Conservation (phyloP, 2,329 filamentous ascomycete species). For the Colletotrichum lentis region DNA sequence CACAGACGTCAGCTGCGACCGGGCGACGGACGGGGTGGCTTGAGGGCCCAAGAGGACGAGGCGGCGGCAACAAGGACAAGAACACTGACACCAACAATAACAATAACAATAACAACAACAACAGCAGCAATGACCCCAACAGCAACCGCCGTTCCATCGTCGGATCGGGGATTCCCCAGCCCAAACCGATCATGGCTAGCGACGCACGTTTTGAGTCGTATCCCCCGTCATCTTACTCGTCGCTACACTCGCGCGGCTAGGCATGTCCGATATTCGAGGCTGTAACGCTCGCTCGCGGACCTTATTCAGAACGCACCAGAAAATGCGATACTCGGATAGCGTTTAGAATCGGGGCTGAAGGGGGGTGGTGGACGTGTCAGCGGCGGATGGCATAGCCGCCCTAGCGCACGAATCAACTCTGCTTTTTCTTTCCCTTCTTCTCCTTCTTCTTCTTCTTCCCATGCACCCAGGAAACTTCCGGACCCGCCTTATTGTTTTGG, state of each 20-base stretch:
- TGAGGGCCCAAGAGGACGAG: not conserved
- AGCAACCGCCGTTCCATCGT: constrained; percentile 4
- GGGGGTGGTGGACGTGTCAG: constrained; percentile 34
- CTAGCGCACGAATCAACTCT: constrained; percentile 31
- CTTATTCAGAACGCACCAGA: constrained; percentile 20
- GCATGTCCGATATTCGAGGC: constrained; percentile 27
- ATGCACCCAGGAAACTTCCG: constrained; percentile 25
- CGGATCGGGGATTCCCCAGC: constrained; percentile 22
- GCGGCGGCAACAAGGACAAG: not conserved
- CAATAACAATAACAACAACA: not conserved
- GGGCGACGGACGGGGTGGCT: constrained; percentile 27
- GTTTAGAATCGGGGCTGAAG: constrained; percentile 33
- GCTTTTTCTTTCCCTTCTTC: constrained; percentile 11
- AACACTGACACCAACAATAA: not conserved
- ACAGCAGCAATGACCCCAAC: not conserved
- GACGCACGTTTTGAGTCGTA: constrained; percentile 33
- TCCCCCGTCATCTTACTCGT: constrained; percentile 26
- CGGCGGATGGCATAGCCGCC: constrained; percentile 36
- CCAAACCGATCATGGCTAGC: constrained; percentile 15
- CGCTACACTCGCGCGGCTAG: constrained; percentile 28
- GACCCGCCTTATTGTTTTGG: constrained; percentile 30
- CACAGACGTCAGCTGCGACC: constrained; percentile 32
- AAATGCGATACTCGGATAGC: constrained; percentile 28
- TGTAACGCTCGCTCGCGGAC: constrained; percentile 33
- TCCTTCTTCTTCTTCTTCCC: not conserved